A percentile compares a stretch with the other conserved stretches of the same genome.
phyloP scores from a whole-genome alignment of 345 rosid species.

The Gossypium stocksii region DNA sequence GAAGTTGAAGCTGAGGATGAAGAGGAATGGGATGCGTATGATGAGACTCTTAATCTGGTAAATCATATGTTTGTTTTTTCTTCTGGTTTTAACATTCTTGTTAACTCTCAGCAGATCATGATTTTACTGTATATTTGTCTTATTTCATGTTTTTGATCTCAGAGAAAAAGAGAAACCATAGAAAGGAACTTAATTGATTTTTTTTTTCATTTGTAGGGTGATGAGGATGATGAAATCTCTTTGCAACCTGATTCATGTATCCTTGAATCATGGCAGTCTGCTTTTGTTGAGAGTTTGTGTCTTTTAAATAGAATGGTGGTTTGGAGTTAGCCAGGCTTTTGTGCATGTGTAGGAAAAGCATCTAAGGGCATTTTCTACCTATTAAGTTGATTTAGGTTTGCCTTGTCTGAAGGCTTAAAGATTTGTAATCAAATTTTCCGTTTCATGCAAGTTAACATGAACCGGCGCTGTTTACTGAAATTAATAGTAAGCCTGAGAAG shows the following conservation, averaged over 20 bases:
- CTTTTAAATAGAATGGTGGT: slow-evolving; percentile 5
- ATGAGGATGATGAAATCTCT: slow-evolving; percentile 48
- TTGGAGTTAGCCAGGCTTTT: not conserved
- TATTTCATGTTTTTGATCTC: not conserved
- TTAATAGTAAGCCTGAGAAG: not conserved
- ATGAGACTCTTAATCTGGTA: slow-evolving; percentile 60
- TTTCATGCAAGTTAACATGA: not conserved
- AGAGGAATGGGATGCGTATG: slow-evolving; percentile 65
- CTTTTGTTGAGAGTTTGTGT: slow-evolving; percentile 6
- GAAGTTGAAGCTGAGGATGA: slow-evolving; percentile 53
- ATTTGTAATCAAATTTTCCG: not conserved
- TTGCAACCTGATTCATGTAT: slow-evolving; percentile 57
- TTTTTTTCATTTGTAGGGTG: slow-evolving; percentile 39
- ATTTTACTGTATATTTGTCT: not conserved
- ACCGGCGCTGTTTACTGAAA: not conserved
- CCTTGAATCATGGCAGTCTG: slow-evolving; percentile 33
- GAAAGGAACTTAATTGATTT: not conserved
- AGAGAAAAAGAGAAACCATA: not conserved
- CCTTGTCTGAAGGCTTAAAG: not conserved
- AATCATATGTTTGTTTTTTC: slow-evolving; percentile 6
- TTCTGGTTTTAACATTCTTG: slow-evolving; percentile 8
- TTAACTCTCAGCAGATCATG: not conserved
- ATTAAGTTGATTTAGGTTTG: not conserved
- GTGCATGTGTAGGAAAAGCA: not conserved
- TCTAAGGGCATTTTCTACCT: not conserved